These are phyloP conservation scores for Fomitopsis schrenkii DNA, from an alignment of 1,284 basidiomycete genomes.

Conservation along the genomic window DNA sequence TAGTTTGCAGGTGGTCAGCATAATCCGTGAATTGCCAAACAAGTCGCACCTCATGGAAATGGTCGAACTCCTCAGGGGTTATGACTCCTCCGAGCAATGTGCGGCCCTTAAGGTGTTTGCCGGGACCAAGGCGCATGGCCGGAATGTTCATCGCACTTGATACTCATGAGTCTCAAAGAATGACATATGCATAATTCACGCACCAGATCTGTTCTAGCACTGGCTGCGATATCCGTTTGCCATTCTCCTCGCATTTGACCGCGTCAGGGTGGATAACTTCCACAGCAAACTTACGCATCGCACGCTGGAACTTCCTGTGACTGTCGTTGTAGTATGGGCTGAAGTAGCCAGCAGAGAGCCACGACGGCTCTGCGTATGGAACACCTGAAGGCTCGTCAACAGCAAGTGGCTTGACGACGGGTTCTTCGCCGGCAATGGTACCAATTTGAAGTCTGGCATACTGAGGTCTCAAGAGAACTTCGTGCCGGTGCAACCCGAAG, in stretches of 20 bases:
- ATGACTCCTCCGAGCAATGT: conserved; percentile 81
- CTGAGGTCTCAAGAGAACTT: conserved; percentile 80
- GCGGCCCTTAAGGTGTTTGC: conserved; percentile 85
- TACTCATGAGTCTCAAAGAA: background rate
- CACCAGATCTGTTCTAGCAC: conserved; percentile 75
- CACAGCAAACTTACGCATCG: conserved; percentile 59
- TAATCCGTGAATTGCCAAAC: conserved; percentile 2
- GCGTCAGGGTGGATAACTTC: conserved; percentile 66
- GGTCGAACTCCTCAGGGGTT: conserved; percentile 87
- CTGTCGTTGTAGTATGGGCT: conserved; percentile 83
- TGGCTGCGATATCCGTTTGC: conserved; percentile 71
- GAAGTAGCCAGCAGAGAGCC: conserved; percentile 78
- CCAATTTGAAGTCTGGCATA: conserved; percentile 84
- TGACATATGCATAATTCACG: conserved; percentile 15
- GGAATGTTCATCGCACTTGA: conserved; percentile 70
- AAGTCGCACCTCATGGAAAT: conserved; percentile 63
- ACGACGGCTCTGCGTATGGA: conserved; percentile 89
- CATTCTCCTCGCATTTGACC: conserved; percentile 69
- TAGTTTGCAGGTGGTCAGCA: conserved; percentile 19
- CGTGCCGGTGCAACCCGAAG: conserved; percentile 88
- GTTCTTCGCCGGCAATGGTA: conserved; percentile 63
- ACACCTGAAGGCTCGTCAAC: conserved; percentile 73
- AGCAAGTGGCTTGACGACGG: conserved; percentile 51
- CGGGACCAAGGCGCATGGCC: conserved; percentile 91
- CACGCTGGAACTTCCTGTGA: conserved; percentile 65